phyloP scores from a whole-genome alignment of 2,329 filamentous ascomycete species.

The Venturia effusa region DNA sequence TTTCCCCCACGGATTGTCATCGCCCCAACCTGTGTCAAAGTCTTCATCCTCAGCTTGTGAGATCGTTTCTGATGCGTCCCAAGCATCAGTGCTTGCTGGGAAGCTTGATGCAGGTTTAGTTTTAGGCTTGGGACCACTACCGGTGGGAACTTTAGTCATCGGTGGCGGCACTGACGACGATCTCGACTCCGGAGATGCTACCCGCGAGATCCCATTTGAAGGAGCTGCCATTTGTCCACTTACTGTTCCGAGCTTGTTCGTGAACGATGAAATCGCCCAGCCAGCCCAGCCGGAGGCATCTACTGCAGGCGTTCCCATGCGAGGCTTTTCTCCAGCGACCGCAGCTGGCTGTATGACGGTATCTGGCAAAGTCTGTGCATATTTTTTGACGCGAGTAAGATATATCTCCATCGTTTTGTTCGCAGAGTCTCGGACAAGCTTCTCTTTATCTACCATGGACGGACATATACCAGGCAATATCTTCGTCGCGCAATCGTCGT shows the following conservation, averaged over 20 bases:
- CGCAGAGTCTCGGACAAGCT: constrained; percentile 82
- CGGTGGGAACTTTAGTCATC: constrained; percentile 22
- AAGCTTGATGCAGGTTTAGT: constrained; percentile 15
- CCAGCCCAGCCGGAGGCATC: constrained; percentile 61
- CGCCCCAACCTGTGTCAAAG: constrained; percentile 65
- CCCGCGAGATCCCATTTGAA: constrained; percentile 32
- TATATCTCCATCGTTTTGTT: constrained; percentile 83
- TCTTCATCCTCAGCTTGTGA: constrained; percentile 42
- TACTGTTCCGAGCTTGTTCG: constrained; percentile 78
- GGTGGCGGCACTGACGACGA: constrained; percentile 38
- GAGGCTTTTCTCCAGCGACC: constrained; percentile 40
- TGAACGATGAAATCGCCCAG: constrained; percentile 98
- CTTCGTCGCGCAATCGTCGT: constrained; percentile 79
- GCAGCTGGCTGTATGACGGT: constrained; percentile 55
- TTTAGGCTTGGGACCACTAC: constrained; percentile 15
- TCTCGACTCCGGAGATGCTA: constrained; percentile 34
- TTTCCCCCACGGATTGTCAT: constrained; percentile 60
- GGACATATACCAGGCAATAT: constrained; percentile 79
- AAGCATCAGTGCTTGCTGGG: constrained; percentile 13
- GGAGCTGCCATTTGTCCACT: constrained; percentile 71
- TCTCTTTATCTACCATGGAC: constrained; percentile 86
- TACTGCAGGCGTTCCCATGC: constrained; percentile 66
- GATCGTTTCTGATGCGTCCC: constrained; percentile 21
- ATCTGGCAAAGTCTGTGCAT: constrained; percentile 67
- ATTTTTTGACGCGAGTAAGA: constrained; percentile 70